Evolutionary conservation across 2,329 filamentous ascomycete genomes (phyloP).

Genomic region (Macroventuria anomochaeta): DNA sequence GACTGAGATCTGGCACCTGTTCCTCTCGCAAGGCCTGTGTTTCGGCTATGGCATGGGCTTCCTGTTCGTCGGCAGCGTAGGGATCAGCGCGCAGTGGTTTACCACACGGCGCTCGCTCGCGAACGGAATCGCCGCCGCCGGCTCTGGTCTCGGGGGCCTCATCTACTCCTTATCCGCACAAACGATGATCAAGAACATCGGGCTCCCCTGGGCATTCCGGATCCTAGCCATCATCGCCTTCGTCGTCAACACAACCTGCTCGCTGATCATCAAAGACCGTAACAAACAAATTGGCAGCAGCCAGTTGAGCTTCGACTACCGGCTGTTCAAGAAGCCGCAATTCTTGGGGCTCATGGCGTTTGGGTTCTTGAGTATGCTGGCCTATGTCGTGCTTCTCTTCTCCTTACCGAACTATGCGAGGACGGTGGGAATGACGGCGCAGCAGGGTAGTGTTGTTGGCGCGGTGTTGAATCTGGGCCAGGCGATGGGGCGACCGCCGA

Average conservation of each 20-base stretch:
- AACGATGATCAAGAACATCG: conserved; percentile 69
- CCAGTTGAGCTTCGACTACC: conserved; percentile 56
- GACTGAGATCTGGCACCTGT: conserved; percentile 73
- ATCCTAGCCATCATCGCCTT: conserved; percentile 69
- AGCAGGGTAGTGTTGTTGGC: conserved; percentile 73
- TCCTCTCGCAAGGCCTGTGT: conserved; percentile 74
- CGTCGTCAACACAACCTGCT: conserved; percentile 68
- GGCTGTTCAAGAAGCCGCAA: conserved; percentile 66
- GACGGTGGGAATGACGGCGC: conserved; percentile 69
- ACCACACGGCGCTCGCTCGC: conserved; percentile 70
- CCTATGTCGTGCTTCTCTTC: conserved; percentile 79
- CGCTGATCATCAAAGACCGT: conserved; percentile 70
- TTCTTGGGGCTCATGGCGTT: conserved; percentile 71
- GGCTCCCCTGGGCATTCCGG: conserved; percentile 71
- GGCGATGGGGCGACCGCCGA: conserved; percentile 71
- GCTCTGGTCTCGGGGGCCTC: conserved; percentile 76
- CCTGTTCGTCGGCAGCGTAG: conserved; percentile 72
- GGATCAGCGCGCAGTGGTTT: conserved; percentile 78
- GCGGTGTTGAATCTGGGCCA: conserved; percentile 74
- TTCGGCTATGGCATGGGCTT: conserved; percentile 84
- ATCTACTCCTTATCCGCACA: conserved; percentile 71
- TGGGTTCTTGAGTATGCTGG: conserved; percentile 74
- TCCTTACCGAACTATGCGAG: conserved; percentile 75
- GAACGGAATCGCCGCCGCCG: conserved; percentile 71
- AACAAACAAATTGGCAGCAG: conserved; percentile 74